Conservation (phyloP, 2,329 filamentous ascomycete genomes). For the Botrytis fabae region DNA sequence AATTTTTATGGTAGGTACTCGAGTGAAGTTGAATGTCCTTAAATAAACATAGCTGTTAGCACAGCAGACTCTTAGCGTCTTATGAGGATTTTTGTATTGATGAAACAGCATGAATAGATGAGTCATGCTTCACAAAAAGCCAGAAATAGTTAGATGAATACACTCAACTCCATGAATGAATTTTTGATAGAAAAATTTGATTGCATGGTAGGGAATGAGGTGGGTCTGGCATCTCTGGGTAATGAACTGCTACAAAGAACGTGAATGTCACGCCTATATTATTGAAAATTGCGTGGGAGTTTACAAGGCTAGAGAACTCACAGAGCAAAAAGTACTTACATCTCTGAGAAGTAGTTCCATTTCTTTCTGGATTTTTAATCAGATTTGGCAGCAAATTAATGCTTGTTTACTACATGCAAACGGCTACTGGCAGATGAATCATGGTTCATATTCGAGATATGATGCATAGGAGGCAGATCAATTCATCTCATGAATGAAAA, state of each 20-base stretch:
- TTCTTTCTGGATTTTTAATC: too few species aligned
- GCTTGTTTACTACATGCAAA: not conserved
- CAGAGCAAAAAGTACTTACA: fast-evolving
- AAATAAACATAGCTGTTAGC: not conserved
- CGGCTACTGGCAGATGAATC: not conserved
- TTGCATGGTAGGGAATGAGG: not conserved
- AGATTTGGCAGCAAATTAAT: fast-evolving
- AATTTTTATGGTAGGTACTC: fast-evolving
- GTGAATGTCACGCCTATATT: not conserved
- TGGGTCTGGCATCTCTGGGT: not conserved
- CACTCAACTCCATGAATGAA: not conserved
- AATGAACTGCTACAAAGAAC: fast-evolving
- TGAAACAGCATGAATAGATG: not conserved
- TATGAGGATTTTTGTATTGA: not conserved
- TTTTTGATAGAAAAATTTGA: not conserved
- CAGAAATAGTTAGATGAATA: not conserved
- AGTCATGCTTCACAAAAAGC: not conserved
- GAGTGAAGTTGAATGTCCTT: not conserved
- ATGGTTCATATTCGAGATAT: too few species aligned
- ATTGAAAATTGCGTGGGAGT: not conserved
- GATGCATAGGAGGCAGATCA: not conserved
- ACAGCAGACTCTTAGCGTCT: not conserved
- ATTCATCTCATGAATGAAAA: too few species aligned
- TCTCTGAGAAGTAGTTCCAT: not conserved
- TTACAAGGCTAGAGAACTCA: not conserved